A percentile compares a stretch with the other conserved stretches of the same genome.
phyloP scores from a whole-genome alignment of 352 stramenopile species.

The Phytopythium cucurbitacearum region DNA sequence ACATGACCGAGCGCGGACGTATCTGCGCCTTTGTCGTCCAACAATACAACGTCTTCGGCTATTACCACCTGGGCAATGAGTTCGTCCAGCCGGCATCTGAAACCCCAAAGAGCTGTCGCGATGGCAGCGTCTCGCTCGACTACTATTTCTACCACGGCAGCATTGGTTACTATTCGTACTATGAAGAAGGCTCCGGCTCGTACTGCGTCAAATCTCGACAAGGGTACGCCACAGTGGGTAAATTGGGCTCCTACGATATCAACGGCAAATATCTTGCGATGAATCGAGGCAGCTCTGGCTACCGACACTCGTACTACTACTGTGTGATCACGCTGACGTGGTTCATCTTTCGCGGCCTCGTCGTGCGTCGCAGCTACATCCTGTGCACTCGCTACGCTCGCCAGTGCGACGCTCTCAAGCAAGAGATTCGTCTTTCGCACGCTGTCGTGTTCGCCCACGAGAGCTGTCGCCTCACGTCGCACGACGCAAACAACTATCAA shows the following conservation, averaged over 20 bases:
- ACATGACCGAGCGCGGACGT: slow-evolving; percentile 2
- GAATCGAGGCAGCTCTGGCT: slow-evolving; percentile 10
- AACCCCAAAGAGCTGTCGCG: slow-evolving; percentile 3
- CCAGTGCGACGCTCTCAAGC: slow-evolving; percentile 16
- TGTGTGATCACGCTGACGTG: slow-evolving; percentile 15
- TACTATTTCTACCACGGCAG: slow-evolving; percentile 5
- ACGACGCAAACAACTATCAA: slow-evolving; percentile 23
- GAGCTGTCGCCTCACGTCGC: slow-evolving; percentile 20
- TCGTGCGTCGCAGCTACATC: slow-evolving; percentile 19
- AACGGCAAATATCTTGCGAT: slow-evolving; percentile 15
- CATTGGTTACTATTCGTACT: slow-evolving; percentile 2
- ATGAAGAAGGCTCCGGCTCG: slow-evolving; percentile 10
- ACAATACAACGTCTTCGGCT: slow-evolving; percentile 19
- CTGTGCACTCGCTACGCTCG: slow-evolving; percentile 22
- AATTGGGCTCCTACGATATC: slow-evolving; percentile 24
- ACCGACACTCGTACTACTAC: slow-evolving; percentile 22
- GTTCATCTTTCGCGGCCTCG: slow-evolving; percentile 18
- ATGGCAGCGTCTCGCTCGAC: slow-evolving; percentile 2
- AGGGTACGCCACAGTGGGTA: slow-evolving; percentile 19
- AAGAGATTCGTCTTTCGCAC: slow-evolving; percentile 17
- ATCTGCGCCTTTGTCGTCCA: slow-evolving; percentile 19
- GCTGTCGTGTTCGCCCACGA: slow-evolving; percentile 28
- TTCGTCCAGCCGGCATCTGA: slow-evolving; percentile 1
- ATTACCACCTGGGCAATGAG: slow-evolving; percentile 7
- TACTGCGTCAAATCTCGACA: slow-evolving; percentile 17